Percentiles rank a stretch among this genome's conserved stretches.
Conservation (phyloP, 2,329 filamentous ascomycete species). For the Calcarisporium arbuscula region DNA sequence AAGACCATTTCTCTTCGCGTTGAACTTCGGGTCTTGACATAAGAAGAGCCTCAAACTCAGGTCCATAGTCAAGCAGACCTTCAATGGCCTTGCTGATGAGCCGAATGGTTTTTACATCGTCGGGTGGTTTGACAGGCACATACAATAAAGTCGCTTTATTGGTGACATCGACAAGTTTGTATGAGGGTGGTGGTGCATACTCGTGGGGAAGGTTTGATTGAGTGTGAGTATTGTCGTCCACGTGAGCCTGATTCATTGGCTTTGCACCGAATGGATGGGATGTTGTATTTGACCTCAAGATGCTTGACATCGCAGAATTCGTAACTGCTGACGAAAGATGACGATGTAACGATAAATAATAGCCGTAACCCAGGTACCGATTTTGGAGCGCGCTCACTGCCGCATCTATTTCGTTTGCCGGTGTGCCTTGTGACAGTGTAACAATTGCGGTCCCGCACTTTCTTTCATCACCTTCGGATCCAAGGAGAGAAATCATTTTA, state of each 20-base stretch:
- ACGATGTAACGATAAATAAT: constrained; percentile 71
- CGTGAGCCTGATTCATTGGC: constrained; percentile 43
- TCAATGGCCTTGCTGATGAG: constrained; percentile 88
- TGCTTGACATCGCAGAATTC: constrained; percentile 32
- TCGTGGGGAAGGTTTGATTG: too few species aligned
- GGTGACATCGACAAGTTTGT: constrained; percentile 39
- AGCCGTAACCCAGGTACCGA: constrained; percentile 77
- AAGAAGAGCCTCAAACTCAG: constrained; percentile 84
- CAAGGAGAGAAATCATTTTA: constrained; percentile 56
- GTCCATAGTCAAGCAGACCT: constrained; percentile 68
- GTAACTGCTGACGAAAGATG: constrained; percentile 73
- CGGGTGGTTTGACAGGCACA: constrained; percentile 68
- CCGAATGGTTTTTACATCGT: constrained; percentile 70
- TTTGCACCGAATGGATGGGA: constrained; percentile 76
- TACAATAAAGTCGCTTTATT: constrained; percentile 47
- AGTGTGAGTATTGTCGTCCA: too few species aligned
- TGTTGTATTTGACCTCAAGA: constrained; percentile 32
- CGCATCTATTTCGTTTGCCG: constrained; percentile 75
- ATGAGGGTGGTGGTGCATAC: constrained; percentile 73
- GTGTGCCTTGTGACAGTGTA: constrained; percentile 71
- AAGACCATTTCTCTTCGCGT: constrained; percentile 83
- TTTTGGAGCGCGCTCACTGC: constrained; percentile 75
- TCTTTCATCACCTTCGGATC: constrained; percentile 51
- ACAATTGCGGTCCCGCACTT: constrained; percentile 74
- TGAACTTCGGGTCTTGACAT: constrained; percentile 85